Percentiles rank a stretch among this genome's conserved stretches.
These are phyloP conservation scores for Saccharomycopsis sp. DNA, from an alignment of 805 yeast genomes.

Conservation along the genomic window DNA sequence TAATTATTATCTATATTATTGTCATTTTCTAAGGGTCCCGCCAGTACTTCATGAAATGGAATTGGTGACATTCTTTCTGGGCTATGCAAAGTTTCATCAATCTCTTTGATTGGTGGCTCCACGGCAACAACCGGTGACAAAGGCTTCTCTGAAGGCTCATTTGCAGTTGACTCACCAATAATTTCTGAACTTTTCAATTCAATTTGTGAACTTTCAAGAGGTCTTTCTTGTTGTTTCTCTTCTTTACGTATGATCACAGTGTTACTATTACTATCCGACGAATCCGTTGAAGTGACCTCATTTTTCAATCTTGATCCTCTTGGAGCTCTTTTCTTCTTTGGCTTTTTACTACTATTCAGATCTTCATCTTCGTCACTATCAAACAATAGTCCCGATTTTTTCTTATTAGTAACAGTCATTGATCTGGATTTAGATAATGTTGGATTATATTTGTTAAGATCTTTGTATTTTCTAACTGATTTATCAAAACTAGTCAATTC, in stretches of 20 bases:
- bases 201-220: not conserved
- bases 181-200: not conserved
- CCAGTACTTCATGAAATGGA: not conserved
- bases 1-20: not conserved
- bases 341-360: not conserved
- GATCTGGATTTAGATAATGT: constrained; percentile 3
- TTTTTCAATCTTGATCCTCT: not conserved
- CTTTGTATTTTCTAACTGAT: constrained; percentile 14
- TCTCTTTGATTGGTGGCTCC: not conserved
- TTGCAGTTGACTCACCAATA: constrained; percentile 1
- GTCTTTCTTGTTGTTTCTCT: not conserved
- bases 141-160: not conserved
- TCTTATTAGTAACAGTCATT: constrained; percentile 18
- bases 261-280: too few species aligned
- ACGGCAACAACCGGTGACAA: not conserved
- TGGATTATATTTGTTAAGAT: constrained; percentile 15
- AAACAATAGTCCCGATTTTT: constrained; percentile 16
- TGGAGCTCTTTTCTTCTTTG: constrained; percentile 3
- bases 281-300: not conserved
- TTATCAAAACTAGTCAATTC: constrained; percentile 12
- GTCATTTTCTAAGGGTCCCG: too few species aligned
- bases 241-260: too few species aligned
- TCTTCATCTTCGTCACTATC: constrained; percentile 12
- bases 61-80: too few species aligned
- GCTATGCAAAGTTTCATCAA: too few species aligned